Evolutionary conservation across 495 filamentous ascomycete species (phyloP).

Genomic region (Annulohypoxylon maeteangense): DNA sequence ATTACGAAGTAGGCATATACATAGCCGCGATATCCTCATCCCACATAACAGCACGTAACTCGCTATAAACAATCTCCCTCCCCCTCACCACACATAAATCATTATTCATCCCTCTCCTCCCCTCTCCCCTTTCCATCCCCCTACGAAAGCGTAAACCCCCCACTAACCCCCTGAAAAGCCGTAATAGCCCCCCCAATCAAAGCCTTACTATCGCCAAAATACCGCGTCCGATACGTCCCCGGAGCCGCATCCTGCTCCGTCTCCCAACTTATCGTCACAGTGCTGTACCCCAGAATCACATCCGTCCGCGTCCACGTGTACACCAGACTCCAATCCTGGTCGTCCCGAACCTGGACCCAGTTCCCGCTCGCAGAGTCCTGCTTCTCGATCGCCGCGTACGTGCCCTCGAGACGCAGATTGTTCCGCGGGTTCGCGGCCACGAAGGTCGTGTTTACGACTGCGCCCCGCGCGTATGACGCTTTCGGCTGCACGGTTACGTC

Average conservation of each 20-base stretch:
- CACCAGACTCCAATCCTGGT: conserved; percentile 82
- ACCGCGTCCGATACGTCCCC: conserved; percentile 83
- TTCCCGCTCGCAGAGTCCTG: conserved; percentile 49
- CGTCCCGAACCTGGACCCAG: conserved; percentile 78
- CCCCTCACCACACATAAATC: neutral
- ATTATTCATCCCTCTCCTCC: neutral
- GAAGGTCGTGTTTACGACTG: conserved; percentile 75
- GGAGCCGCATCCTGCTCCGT: conserved; percentile 64
- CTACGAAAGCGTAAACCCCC: conserved; percentile 63
- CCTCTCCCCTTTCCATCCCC: neutral
- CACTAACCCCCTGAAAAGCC: conserved; percentile 77
- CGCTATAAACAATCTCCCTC: neutral
- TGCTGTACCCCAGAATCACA: conserved; percentile 75
- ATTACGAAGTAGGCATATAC: neutral
- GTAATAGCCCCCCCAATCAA: conserved; percentile 69
- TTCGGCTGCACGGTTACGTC: conserved; percentile 67
- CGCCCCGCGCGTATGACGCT: conserved; percentile 67
- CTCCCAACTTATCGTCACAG: conserved; percentile 83
- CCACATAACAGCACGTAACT: neutral
- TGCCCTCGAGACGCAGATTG: conserved; percentile 81
- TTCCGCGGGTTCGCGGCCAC: conserved; percentile 93
- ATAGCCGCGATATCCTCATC: neutral
- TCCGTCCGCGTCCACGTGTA: conserved; percentile 86
- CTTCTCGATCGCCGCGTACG: conserved; percentile 82
- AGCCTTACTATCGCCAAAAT: conserved; percentile 86